phyloP scores from a whole-genome alignment of 345 rosid species.

The Eucalyptus erythrocorys region DNA sequence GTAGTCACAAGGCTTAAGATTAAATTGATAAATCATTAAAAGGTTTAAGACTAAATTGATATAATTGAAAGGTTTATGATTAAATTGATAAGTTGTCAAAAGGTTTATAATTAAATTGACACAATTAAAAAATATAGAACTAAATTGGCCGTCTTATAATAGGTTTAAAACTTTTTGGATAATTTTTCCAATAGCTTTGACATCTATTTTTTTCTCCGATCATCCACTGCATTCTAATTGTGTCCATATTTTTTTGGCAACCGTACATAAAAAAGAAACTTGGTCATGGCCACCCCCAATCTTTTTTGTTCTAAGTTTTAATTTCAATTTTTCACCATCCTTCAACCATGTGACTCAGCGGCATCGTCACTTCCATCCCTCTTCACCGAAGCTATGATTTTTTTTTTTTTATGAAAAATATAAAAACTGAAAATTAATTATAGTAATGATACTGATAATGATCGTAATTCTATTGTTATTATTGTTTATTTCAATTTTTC shows the following conservation, averaged over 20 bases:
- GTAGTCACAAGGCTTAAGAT: too few relatives aligned
- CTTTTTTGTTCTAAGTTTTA: neutral
- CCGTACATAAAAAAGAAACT: too few relatives aligned
- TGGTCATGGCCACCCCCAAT: neutral
- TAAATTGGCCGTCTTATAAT: fast-evolving
- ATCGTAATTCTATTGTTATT: neutral
- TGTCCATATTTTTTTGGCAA: neutral
- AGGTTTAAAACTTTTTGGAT: neutral
- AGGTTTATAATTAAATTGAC: too few relatives aligned
- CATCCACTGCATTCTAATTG: fast-evolving
- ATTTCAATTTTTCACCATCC: neutral
- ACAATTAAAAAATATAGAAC: too few relatives aligned
- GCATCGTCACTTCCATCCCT: neutral
- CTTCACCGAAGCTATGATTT: neutral
- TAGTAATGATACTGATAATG: neutral
- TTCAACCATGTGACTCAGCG: neutral
- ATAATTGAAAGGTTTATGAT: too few relatives aligned
- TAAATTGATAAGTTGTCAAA: too few relatives aligned
- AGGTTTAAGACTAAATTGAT: too few relatives aligned
- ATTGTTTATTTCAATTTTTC: neutral
- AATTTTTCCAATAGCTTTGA: too few relatives aligned
- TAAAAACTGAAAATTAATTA: too few relatives aligned
- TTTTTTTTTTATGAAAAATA: too few relatives aligned
- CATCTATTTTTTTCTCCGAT: too few relatives aligned
- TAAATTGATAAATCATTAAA: too few relatives aligned